phyloP scores from a whole-genome alignment of 2,329 filamentous ascomycete genomes.

The Hirsutella minnesotensis region DNA sequence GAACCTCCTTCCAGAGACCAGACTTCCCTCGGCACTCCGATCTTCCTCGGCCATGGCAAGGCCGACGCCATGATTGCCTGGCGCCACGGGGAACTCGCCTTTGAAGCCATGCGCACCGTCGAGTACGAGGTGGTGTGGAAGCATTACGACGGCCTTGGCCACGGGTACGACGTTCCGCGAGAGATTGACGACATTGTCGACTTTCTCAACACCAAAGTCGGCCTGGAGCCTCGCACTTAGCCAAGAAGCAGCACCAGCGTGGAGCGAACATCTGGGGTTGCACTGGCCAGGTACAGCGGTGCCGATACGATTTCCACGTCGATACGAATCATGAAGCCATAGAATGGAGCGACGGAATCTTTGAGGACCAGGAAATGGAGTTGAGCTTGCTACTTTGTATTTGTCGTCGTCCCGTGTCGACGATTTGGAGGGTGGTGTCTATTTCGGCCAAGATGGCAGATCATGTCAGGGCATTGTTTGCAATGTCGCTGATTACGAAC shows the following conservation, averaged over 20 bases:
- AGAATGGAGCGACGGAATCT: no score
- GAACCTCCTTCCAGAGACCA: slow-evolving; percentile 2
- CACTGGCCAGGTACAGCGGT: no score
- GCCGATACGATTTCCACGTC: no score
- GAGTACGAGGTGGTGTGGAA: slow-evolving; percentile 16
- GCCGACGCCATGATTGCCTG: slow-evolving; percentile 24
- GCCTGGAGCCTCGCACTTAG: not conserved
- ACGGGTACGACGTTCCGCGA: slow-evolving; percentile 37
- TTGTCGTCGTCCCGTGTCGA: no score
- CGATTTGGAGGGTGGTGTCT: no score
- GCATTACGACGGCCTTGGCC: slow-evolving; percentile 26
- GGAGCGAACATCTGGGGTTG: no score
- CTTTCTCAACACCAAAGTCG: slow-evolving; percentile 13
- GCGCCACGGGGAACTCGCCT: slow-evolving; percentile 18
- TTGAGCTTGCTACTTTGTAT: no score
- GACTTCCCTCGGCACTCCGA: slow-evolving; percentile 17
- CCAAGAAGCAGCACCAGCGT: not conserved
- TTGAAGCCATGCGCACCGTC: slow-evolving; percentile 12
- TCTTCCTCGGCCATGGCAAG: slow-evolving; percentile 31
- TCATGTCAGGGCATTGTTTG: no score
- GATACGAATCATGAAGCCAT: no score
- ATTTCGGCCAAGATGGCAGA: no score
- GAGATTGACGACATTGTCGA: slow-evolving; percentile 28
- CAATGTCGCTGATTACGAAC: no score
- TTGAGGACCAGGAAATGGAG: no score